Percentiles rank a stretch among this genome's conserved stretches.
These are phyloP conservation scores for Phytophthora tentaculata DNA, from an alignment of 352 stramenopile species.

Conservation along the genomic window DNA sequence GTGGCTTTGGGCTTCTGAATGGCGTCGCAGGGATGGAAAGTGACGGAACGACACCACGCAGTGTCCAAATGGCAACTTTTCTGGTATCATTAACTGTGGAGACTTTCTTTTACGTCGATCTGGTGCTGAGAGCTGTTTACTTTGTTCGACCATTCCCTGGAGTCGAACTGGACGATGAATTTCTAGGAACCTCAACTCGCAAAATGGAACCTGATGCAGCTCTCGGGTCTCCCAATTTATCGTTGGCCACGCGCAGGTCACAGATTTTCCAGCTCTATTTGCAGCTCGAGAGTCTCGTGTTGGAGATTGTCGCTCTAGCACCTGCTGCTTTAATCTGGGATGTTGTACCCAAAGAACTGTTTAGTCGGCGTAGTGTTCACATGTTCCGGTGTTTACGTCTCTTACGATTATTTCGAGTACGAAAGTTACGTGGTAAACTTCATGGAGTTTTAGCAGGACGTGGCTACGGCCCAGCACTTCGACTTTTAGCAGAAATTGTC, in stretches of 20 bases:
- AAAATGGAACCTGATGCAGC: neutral
- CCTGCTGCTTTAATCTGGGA: constrained; percentile 70
- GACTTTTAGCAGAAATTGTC: constrained; percentile 59
- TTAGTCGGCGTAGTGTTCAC: constrained; percentile 34
- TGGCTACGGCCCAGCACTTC: constrained; percentile 45
- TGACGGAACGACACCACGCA: constrained; percentile 41
- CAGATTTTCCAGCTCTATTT: constrained; percentile 46
- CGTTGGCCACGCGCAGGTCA: constrained; percentile 21
- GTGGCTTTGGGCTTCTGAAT: constrained; percentile 53
- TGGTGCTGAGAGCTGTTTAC: constrained; percentile 46
- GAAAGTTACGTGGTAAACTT: constrained; percentile 47
- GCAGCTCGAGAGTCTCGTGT: constrained; percentile 43
- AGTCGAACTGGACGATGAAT: constrained; percentile 17
- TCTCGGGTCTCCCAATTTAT: constrained; percentile 1
- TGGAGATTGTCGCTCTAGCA: constrained; percentile 38
- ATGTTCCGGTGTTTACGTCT: constrained; percentile 48
- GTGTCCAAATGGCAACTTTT: constrained; percentile 49
- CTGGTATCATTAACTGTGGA: constrained; percentile 45
- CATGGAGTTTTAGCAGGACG: constrained; percentile 54
- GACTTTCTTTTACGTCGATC: constrained; percentile 65
- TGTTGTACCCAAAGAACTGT: constrained; percentile 53
- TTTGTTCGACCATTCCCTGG: constrained; percentile 43
- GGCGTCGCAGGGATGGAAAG: constrained; percentile 5
- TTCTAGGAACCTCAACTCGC: constrained; percentile 10
- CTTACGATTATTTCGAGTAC: constrained; percentile 54